phyloP scores from a whole-genome alignment of 176 grass and related monocot species.

The Carex cristatella region DNA sequence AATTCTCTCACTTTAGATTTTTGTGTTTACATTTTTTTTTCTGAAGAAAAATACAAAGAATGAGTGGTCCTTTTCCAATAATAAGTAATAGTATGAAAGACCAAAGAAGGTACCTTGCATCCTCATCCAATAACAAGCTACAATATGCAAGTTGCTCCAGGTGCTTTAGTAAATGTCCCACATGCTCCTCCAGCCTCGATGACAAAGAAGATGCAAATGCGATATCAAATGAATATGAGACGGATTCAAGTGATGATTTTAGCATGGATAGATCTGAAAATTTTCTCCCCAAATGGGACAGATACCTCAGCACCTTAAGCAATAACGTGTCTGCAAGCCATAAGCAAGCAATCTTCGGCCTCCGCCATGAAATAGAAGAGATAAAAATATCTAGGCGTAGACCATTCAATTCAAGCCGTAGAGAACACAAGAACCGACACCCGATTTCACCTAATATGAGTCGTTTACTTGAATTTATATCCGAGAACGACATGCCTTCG shows the following conservation, averaged over 20 bases:
- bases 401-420: neutral
- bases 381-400: neutral
- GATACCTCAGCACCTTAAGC: constrained; percentile 8
- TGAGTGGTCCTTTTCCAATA: neutral
- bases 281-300: constrained; percentile 5
- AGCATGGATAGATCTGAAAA: neutral
- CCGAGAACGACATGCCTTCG: neutral
- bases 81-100: neutral
- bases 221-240: neutral
- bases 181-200: neutral
- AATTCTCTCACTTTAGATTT: neutral
- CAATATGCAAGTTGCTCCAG: neutral
- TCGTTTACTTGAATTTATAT: constrained; percentile 11
- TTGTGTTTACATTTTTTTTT: neutral
- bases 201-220: neutral
- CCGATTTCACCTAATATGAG: constrained; percentile 5
- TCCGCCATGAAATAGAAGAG: constrained; percentile 4
- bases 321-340: neutral
- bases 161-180: constrained; percentile 2
- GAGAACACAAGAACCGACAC: neutral
- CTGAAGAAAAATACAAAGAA: neutral
- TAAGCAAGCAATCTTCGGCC: constrained; percentile 8
- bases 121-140: neutral
- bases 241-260: neutral
- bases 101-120: neutral